Percentiles rank a stretch among this genome's conserved stretches.
Conservation (phyloP, 306 rosid genomes). For the Cajanus cajan region DNA sequence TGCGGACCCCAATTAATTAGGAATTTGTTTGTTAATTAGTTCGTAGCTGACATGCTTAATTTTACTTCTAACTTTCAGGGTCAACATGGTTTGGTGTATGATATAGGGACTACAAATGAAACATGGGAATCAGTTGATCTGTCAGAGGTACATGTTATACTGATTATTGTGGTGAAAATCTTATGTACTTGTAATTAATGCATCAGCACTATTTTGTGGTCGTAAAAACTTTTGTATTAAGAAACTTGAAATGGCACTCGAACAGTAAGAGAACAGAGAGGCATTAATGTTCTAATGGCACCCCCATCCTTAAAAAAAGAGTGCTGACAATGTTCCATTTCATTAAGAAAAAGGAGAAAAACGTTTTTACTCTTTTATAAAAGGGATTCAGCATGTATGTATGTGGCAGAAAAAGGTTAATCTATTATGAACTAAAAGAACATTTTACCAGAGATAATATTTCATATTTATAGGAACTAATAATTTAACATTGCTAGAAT, state of each 20-base stretch:
- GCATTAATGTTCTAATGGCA: background rate
- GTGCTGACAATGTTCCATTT: background rate
- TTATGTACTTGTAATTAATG: background rate
- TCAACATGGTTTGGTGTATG: conserved; percentile 80
- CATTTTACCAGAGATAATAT: background rate
- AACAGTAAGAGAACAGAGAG: background rate
- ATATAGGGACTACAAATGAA: conserved; percentile 64
- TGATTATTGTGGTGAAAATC: background rate
- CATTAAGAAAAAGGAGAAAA: background rate
- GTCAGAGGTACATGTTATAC: conserved; percentile 66
- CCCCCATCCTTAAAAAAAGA: background rate
- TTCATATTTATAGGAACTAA: background rate
- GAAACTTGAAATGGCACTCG: background rate
- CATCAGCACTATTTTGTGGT: background rate
- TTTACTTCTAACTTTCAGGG: conserved; percentile 55
- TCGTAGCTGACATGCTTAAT: conserved; percentile 19
- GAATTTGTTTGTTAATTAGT: conserved; percentile 23
- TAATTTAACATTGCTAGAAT: background rate
- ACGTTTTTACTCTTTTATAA: background rate
- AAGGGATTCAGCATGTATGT: background rate
- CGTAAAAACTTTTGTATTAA: background rate
- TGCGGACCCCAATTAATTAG: conserved; percentile 11
- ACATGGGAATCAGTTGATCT: conserved; percentile 94
- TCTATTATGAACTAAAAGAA: background rate
- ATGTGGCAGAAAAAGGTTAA: background rate